Evolutionary conservation across 148 eudicot species (phyloP), one percentile per base, ranked within the genome.

Genomic region (Camellia sinensis): DNA sequence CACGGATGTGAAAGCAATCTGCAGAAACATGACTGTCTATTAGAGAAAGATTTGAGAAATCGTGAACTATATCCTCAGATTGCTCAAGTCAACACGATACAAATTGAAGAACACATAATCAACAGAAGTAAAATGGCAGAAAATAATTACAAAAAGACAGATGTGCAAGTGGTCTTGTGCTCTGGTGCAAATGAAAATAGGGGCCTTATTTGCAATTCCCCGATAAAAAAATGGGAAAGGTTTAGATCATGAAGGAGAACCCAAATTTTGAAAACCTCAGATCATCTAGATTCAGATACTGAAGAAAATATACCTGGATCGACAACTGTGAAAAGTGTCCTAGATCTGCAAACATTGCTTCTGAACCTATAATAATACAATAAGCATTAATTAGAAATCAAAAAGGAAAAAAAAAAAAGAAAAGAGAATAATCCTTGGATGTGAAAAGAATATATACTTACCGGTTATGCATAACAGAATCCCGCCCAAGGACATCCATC

Each of bases 271-370:
- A 80, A 13, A n/a, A 22, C 60, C 44, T 45, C 18, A 77, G 44
- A 22, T 52, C 17, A 18, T 77, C 29, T 52, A 22, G 45, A 66
- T 50, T 65, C 8, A 17, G 22, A 53, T 50, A 50, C 8, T 65
- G 72, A 50, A 77, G 45, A 75, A 75, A 40, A 40, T 14, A 81
- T 83, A 89, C 94, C 94, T 91, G 56, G 68, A 91, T 91, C 46
- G 94, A 91, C 82, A 88, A 76, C 82, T 91, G 94, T 6, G 94
- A 91, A 62, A 91, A 91, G 85, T 91, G 94, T 48, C 94, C 94
- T 5, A 91, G 88, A 84, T 91, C 94, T 76, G 94, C 94, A 88
- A 89, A 91, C 94, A 91, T 91, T 62, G 94, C 94, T 83, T 91
- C 94, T 5, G 94, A 91, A 76, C 94, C 94, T 91, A 87, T 45